Evolutionary conservation across 306 rosid species (phyloP).

Genomic region (Fragaria nilgerrensis): DNA sequence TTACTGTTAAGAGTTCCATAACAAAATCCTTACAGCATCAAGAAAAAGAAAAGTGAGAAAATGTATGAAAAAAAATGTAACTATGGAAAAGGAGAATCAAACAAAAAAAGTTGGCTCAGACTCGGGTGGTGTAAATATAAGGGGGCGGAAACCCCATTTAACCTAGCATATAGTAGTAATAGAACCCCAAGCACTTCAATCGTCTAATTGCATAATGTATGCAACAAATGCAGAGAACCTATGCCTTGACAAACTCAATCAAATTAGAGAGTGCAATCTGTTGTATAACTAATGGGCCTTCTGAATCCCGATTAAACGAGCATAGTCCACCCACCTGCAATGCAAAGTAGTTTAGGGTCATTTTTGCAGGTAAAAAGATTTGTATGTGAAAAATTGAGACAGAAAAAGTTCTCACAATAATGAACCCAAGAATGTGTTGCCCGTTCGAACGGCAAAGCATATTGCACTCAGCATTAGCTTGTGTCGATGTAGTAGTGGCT

Average conservation of each 20-base stretch:
- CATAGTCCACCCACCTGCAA: conserved; percentile 94
- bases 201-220: conserved; percentile 20
- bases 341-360: conserved; percentile 20
- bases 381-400: background rate
- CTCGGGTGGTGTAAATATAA: conserved; percentile 28
- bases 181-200: conserved; percentile 30
- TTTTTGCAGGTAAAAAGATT: background rate
- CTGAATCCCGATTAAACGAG: conserved; percentile 78
- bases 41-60: background rate
- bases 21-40: conserved; percentile 13
- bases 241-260: conserved; percentile 23
- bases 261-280: conserved; percentile 17
- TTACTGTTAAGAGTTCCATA: background rate
- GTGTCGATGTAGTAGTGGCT: conserved; percentile 75
- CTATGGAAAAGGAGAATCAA: conserved; percentile 3
- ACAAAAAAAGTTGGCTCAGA: conserved; percentile 19
- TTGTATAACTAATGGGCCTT: conserved; percentile 30
- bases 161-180: conserved; percentile 38
- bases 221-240: conserved; percentile 27
- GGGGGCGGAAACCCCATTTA: conserved; percentile 23
- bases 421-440: conserved; percentile 84
- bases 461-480: conserved; percentile 70
- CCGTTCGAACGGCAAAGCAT: conserved; percentile 79
- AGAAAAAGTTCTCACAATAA: conserved; percentile 52
- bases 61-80: background rate